Evolutionary conservation across 1,284 basidiomycete species (phyloP).

Genomic region (Boletus coffeatus): DNA sequence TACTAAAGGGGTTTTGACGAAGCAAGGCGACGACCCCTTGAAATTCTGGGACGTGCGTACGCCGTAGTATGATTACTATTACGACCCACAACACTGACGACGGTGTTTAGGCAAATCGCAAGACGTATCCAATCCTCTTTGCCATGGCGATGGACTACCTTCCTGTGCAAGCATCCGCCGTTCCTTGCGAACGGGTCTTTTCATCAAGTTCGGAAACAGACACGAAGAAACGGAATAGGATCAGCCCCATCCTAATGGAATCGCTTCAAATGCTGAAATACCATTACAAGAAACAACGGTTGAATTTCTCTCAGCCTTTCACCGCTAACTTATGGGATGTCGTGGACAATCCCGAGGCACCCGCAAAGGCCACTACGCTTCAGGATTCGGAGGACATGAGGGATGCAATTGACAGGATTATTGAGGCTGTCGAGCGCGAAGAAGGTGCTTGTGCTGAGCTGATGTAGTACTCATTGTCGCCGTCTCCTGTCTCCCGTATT

Average conservation of each 20-base stretch:
- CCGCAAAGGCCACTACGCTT: background rate
- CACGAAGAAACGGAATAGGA: background rate
- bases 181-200: too few relatives aligned
- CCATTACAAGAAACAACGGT: background rate
- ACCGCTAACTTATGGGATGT: background rate
- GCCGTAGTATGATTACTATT: background rate
- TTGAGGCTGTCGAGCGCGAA: background rate
- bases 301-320: background rate
- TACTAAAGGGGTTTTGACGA: background rate
- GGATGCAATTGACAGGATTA: background rate
- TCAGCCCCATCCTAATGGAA: background rate
- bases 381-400: background rate
- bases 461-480: background rate
- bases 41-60: background rate
- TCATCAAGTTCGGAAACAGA: too few relatives aligned
- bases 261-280: background rate
- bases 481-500: too few relatives aligned
- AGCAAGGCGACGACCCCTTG: background rate
- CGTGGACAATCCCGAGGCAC: background rate
- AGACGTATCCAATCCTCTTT: background rate
- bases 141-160: too few relatives aligned
- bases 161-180: too few relatives aligned
- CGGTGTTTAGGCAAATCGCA: background rate
- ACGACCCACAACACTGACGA: background rate
- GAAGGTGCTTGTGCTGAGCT: background rate